A percentile compares a stretch with the other conserved stretches of the same genome.
These are phyloP conservation scores for Dujonia santamariae DNA, from an alignment of 1,139 yeast genomes.

Conservation along the genomic window DNA sequence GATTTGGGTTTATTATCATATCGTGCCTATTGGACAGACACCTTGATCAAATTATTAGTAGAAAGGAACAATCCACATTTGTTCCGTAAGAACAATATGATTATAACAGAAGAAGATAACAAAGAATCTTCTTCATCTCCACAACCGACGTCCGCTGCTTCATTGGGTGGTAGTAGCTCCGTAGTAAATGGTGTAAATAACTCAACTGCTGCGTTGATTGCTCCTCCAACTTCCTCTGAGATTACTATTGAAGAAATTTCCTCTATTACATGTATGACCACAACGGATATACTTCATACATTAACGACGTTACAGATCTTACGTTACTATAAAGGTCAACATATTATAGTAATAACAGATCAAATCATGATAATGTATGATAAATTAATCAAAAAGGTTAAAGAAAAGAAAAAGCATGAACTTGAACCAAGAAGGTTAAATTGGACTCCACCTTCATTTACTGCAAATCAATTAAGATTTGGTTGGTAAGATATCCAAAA, in stretches of 20 bases:
- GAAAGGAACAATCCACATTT: slow-evolving; percentile 51
- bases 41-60: slow-evolving; percentile 69
- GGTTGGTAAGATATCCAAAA: slow-evolving; percentile 61
- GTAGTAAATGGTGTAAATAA: not conserved
- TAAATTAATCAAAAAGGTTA: slow-evolving; percentile 53
- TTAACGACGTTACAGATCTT: slow-evolving; percentile 87
- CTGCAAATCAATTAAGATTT: slow-evolving; percentile 92
- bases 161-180: not conserved
- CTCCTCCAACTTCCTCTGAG: slow-evolving; percentile 43
- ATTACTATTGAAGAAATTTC: slow-evolving; percentile 93
- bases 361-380: slow-evolving; percentile 78
- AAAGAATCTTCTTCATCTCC: slow-evolving; percentile 22
- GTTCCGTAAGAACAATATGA: slow-evolving; percentile 38
- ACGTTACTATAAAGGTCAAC: slow-evolving; percentile 93
- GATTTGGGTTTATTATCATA: slow-evolving; percentile 91
- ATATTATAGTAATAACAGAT: slow-evolving; percentile 86
- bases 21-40: slow-evolving; percentile 96
- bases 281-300: slow-evolving; percentile 92
- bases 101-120: slow-evolving; percentile 22
- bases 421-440: slow-evolving; percentile 68
- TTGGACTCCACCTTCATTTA: slow-evolving; percentile 97
- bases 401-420: slow-evolving; percentile 69
- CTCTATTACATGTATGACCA: slow-evolving; percentile 86
- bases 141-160: slow-evolving; percentile 15
- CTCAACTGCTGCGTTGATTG: slow-evolving; percentile 1